Evolutionary conservation across 306 rosid genomes (phyloP).

Genomic region (Senna tora): DNA sequence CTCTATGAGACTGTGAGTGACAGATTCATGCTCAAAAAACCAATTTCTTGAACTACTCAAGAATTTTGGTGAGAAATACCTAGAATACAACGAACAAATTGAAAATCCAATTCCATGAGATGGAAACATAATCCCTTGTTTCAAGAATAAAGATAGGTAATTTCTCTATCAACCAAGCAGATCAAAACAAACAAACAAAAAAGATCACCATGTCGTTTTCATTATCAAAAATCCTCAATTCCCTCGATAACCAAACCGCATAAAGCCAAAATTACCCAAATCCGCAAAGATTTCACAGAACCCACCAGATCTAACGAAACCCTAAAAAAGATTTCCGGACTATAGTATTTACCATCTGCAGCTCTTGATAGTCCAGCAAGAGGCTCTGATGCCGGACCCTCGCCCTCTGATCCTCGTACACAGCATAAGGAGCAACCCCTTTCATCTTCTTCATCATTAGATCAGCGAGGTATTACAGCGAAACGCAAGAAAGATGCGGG

Average conservation of each 20-base stretch:
- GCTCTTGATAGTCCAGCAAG: slow-evolving; percentile 77
- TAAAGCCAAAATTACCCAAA: slow-evolving; percentile 40
- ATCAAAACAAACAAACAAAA: slow-evolving; percentile 12
- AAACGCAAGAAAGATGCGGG: slow-evolving; percentile 40
- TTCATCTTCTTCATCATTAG: slow-evolving; percentile 84
- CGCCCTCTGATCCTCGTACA: slow-evolving; percentile 57
- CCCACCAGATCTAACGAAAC: slow-evolving; percentile 57
- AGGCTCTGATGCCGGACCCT: slow-evolving; percentile 82
- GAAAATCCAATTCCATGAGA: slow-evolving; percentile 19
- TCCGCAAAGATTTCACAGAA: slow-evolving; percentile 30
- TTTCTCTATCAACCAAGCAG: background rate
- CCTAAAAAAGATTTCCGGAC: slow-evolving; percentile 17
- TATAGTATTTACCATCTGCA: slow-evolving; percentile 63
- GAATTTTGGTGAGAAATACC: background rate
- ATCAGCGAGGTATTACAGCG: slow-evolving; percentile 32
- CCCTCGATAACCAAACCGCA: background rate
- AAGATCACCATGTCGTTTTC: slow-evolving; percentile 28
- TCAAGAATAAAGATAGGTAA: slow-evolving; percentile 25
- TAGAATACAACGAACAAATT: background rate
- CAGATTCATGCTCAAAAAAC: background rate
- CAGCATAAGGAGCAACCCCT: slow-evolving; percentile 52
- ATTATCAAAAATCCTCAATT: background rate
- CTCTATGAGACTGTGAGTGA: background rate
- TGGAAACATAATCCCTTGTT: slow-evolving; percentile 43
- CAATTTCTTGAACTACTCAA: no score